Conservation (phyloP, 495 filamentous ascomycete genomes). For the Daldinia decipiens region DNA sequence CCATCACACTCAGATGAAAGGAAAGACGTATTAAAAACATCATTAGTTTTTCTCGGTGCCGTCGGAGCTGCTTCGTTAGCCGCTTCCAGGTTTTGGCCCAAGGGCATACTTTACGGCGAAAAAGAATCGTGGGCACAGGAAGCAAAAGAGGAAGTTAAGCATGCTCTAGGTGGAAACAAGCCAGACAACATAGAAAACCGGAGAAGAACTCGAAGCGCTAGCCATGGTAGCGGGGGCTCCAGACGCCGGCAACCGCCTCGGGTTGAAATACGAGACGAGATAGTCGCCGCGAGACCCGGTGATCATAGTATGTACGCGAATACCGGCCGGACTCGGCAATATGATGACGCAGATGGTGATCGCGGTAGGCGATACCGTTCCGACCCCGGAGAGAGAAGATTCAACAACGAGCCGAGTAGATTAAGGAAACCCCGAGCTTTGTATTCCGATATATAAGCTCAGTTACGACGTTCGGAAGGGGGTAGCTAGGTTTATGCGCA, state of each 20-base stretch:
- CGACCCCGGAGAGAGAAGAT: constrained; percentile 2
- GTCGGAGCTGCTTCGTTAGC: constrained; percentile 51
- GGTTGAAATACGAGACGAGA: constrained; percentile 17
- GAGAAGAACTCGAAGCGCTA: constrained; percentile 8
- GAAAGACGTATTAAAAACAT: constrained; percentile 44
- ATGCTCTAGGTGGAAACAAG: constrained; percentile 8
- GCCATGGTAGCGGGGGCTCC: constrained; percentile 3
- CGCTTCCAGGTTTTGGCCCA: constrained; percentile 56
- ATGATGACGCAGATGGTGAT: background rate
- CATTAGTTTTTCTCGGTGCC: constrained; percentile 52
- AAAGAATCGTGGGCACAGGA: constrained; percentile 47
- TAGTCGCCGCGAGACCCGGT: constrained; percentile 9
- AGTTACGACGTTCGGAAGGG: background rate
- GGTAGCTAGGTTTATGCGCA: background rate
- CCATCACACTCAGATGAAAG: constrained; percentile 6
- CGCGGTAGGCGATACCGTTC: constrained; percentile 1
- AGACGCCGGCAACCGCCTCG: constrained; percentile 6
- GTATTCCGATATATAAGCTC: background rate
- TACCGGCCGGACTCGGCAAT: background rate
- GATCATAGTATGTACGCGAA: constrained; percentile 15
- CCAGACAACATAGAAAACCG: constrained; percentile 4
- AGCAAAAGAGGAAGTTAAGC: constrained; percentile 32
- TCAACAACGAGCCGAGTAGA: background rate
- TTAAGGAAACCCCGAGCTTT: background rate
- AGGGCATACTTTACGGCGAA: constrained; percentile 52